Conservation (phyloP, 768 basidiomycete species). For the Kwoniella sp. region DNA sequence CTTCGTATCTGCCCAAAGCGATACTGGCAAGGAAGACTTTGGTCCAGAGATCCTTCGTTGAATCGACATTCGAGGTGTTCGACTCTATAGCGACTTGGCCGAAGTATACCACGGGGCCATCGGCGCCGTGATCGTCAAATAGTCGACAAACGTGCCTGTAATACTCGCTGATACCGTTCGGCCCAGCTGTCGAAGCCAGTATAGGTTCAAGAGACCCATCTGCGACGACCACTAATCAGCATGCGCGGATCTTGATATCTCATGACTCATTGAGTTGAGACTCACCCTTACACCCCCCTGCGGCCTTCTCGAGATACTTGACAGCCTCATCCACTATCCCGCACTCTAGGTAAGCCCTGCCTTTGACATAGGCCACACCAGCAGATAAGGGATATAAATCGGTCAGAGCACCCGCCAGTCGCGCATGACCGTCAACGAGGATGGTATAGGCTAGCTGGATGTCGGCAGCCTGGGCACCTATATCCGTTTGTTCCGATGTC, state of each 20-base stretch:
- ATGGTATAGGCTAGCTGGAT: conserved; percentile 73
- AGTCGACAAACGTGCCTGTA: conserved; percentile 76
- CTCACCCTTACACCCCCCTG: conserved; percentile 58
- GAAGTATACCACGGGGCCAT: conserved; percentile 71
- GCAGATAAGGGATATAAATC: conserved; percentile 79
- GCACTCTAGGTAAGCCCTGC: conserved; percentile 67
- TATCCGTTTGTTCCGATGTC: conserved; percentile 15
- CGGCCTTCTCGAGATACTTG: conserved; percentile 70
- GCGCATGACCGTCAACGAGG: conserved; percentile 66
- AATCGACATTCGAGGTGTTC: conserved; percentile 60
- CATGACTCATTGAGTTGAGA: not conserved
- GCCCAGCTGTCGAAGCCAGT: conserved; percentile 11
- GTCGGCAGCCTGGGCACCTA: conserved; percentile 65
- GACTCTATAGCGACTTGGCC: conserved; percentile 78
- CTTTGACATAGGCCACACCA: conserved; percentile 72
- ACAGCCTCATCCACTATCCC: conserved; percentile 76
- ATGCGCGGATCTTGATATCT: not conserved
- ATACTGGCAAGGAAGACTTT: conserved; percentile 74
- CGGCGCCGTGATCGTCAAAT: conserved; percentile 66
- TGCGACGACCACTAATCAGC: conserved; percentile 58
- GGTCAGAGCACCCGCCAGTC: conserved; percentile 67
- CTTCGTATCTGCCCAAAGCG: conserved; percentile 75
- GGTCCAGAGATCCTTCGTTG: conserved; percentile 75
- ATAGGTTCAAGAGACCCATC: conserved; percentile 33
- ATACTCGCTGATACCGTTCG: conserved; percentile 64